phyloP scores from a whole-genome alignment of 1,139 yeast species.

The Hemisphaericaspora xylanilytica region DNA sequence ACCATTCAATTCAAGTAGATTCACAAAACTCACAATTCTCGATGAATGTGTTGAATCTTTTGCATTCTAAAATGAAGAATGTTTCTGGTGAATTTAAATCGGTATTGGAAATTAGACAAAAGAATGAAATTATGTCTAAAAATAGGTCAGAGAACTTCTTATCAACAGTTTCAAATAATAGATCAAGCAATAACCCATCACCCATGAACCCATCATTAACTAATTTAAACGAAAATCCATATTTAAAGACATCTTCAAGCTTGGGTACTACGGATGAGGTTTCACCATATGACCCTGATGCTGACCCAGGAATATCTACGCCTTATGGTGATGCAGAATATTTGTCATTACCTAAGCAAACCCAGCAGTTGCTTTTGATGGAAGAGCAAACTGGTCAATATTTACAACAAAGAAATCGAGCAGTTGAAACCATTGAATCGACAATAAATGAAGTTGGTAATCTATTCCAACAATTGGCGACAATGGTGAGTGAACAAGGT shows the following conservation, averaged over 20 bases:
- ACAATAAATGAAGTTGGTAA: slow-evolving; percentile 97
- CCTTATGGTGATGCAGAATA: slow-evolving; percentile 38
- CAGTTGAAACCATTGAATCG: slow-evolving; percentile 93
- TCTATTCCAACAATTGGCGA: slow-evolving; percentile 88
- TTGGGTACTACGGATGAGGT: slow-evolving; percentile 3
- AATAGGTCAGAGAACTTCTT: slow-evolving; percentile 83
- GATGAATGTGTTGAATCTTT: slow-evolving; percentile 79
- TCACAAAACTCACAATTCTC: slow-evolving; percentile 69
- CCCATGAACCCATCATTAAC: slow-evolving; percentile 19
- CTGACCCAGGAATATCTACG: slow-evolving; percentile 32
- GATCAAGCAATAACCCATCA: slow-evolving; percentile 24
- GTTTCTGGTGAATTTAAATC: slow-evolving; percentile 89
- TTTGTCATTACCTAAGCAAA: slow-evolving; percentile 68
- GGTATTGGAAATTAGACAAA: slow-evolving; percentile 84
- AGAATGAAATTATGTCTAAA: slow-evolving; percentile 76
- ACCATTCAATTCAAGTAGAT: slow-evolving; percentile 45
- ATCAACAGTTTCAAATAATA: slow-evolving; percentile 43
- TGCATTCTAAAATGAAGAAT: slow-evolving; percentile 87
- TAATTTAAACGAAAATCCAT: slow-evolving; percentile 42
- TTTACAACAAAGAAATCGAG: slow-evolving; percentile 78
- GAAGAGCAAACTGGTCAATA: slow-evolving; percentile 76
- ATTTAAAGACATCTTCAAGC: slow-evolving; percentile 21
- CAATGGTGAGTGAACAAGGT: slow-evolving; percentile 98
- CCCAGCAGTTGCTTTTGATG: slow-evolving; percentile 68
- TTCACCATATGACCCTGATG: slow-evolving; percentile 15